Conservation (phyloP, 805 yeast genomes). For the Pachysolen tannophilus region DNA sequence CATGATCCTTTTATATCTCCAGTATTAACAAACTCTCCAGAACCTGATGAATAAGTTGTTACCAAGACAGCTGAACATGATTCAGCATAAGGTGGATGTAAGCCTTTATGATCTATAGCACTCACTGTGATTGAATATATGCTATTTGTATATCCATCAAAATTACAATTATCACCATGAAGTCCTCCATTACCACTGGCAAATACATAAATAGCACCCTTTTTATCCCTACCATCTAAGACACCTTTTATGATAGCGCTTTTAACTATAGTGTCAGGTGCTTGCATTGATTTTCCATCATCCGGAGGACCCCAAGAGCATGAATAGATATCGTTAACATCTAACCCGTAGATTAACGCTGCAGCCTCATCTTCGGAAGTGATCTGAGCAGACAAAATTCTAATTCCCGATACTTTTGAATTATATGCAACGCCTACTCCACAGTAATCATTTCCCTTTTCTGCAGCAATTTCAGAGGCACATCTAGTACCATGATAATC, state of each 20-base stretch:
- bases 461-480: slow-evolving; percentile 95
- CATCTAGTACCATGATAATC: slow-evolving; percentile 97
- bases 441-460: slow-evolving; percentile 70
- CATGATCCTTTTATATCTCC: slow-evolving; percentile 71
- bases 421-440: slow-evolving; percentile 96
- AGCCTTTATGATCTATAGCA: slow-evolving; percentile 81
- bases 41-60: slow-evolving; percentile 88
- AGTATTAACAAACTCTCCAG: slow-evolving; percentile 83
- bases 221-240: slow-evolving; percentile 68
- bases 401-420: slow-evolving; percentile 80
- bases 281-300: slow-evolving; percentile 81
- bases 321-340: slow-evolving; percentile 85
- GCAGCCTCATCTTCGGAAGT: slow-evolving; percentile 88
- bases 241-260: slow-evolving; percentile 83
- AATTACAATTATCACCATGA: slow-evolving; percentile 84
- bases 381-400: slow-evolving; percentile 77
- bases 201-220: slow-evolving; percentile 87
- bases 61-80: slow-evolving; percentile 92
- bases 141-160: slow-evolving; percentile 94
- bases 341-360: slow-evolving; percentile 72
- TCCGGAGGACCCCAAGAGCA: slow-evolving; percentile 99
- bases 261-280: slow-evolving; percentile 70
- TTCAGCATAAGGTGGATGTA: slow-evolving; percentile 87
- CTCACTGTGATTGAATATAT: slow-evolving; percentile 93
- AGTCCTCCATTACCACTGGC: slow-evolving; percentile 94